Evolutionary conservation across 169 alveolate species (phyloP).

Genomic region (Plasmodium chabaudi): DNA sequence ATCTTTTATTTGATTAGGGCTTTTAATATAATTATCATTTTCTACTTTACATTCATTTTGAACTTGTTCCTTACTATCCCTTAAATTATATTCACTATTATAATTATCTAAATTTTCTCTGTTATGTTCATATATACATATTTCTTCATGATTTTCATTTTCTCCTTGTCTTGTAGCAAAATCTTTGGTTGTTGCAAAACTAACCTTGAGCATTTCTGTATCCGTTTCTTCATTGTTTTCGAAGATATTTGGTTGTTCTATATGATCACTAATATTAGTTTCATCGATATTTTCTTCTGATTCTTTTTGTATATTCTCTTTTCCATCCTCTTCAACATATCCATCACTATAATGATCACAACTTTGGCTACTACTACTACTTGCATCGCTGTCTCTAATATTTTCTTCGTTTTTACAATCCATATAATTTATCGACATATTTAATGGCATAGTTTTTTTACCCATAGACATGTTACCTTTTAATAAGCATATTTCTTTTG

Average conservation of each 20-base stretch:
- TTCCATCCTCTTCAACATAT: not conserved
- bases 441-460: constrained; percentile 41
- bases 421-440: constrained; percentile 32
- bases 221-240: not conserved
- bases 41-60: too few species aligned
- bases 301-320: not conserved
- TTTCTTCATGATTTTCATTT: too few species aligned
- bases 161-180: too few species aligned
- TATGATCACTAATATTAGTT: not conserved
- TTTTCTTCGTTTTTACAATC: not conserved
- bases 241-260: not conserved
- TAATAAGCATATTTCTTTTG: constrained; percentile 55
- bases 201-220: constrained; percentile 1
- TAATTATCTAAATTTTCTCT: too few species aligned
- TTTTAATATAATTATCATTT: too few species aligned
- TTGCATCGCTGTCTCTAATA: not conserved
- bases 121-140: too few species aligned
- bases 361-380: not conserved
- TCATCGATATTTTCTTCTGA: not conserved
- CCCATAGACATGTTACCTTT: constrained; percentile 33
- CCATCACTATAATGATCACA: not conserved
- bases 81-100: too few species aligned
- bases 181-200: constrained; percentile 19
- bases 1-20: too few species aligned
- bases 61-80: too few species aligned